phyloP scores from a whole-genome alignment of 345 rosid genomes.

The Eucalyptus cloeziana region DNA sequence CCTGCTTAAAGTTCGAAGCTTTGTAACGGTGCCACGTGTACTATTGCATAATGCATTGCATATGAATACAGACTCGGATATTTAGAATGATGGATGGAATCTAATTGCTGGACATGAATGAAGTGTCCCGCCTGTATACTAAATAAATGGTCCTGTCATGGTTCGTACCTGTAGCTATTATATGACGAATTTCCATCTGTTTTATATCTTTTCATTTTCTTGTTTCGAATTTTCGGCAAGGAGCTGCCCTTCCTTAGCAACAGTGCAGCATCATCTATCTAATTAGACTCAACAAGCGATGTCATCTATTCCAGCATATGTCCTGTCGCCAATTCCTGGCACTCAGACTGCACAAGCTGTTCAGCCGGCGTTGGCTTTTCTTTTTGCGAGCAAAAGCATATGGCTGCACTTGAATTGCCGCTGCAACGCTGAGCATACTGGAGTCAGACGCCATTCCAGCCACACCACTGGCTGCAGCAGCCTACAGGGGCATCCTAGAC shows the following conservation, averaged over 20 bases:
- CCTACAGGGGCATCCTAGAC: neutral
- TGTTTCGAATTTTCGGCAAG: neutral
- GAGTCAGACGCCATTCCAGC: neutral
- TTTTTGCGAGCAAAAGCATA: neutral
- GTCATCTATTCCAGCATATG: neutral
- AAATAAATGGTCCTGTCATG: neutral
- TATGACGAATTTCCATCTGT: neutral
- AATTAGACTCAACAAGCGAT: neutral
- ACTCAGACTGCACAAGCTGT: neutral
- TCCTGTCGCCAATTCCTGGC: neutral
- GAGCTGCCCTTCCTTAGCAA: neutral
- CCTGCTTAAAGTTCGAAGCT: slow-evolving; percentile 25
- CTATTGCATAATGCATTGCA: neutral
- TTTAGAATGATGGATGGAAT: neutral
- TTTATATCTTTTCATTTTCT: neutral
- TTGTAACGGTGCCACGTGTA: neutral
- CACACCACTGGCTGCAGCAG: neutral
- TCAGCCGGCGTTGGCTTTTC: neutral
- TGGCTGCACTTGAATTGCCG: neutral
- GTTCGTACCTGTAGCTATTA: neutral
- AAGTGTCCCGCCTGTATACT: neutral
- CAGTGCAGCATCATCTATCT: neutral
- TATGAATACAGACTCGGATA: neutral
- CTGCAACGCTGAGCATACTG: neutral
- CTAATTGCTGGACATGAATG: neutral